Base-by-base conservation (phyloP, 139 green algal species). In the Picochlorum sp. region DNA sequence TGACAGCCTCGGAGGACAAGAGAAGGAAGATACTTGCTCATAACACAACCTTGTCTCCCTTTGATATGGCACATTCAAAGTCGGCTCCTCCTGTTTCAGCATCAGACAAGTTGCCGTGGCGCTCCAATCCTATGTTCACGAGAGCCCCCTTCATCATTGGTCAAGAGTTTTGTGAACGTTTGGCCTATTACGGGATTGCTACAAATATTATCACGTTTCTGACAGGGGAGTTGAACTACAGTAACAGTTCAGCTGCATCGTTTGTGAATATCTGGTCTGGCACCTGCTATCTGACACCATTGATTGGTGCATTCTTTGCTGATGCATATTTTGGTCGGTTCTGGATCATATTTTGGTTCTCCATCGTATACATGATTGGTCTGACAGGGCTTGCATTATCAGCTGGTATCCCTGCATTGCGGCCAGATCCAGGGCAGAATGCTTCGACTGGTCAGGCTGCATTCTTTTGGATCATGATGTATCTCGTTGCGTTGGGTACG, bases 281-380 rank as follows among this genome's bases (percentile, higher is more conserved):
- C 26, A 88, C 86, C 2, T 91, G 82, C 71, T 98, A 97, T 81
- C 34, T 93, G 15, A 95, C 91, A 2, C 92, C 92, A 1, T 69
- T 98, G 6, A 68, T 96, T n/a, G 92, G 92, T 4, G 92, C 92
- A 4, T 92, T 83, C 65, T 68, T 98, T 54, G 87, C 87, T 4
- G 92, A 98, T 68, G 83, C 77, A 1, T 64, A 66, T 10, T 84
- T 85, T 83, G 92, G 92, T 23, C 77, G 94, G 24, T 97, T 95
- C 78, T 85, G 85, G 54, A 94, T 86, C 59, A 97, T 98, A 59
- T 67, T 95, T 3, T 64, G 86, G n/a, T 94, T 96, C 70, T 93
- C 86, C 30, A 1, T 63, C 30, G 31, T 24, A 16, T 67, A 66
- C 26, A 20, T 60, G 3, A 2, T 41, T 7, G 67, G 57, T 13